Conservation (phyloP, 345 rosid genomes). For the Populus tremula region DNA sequence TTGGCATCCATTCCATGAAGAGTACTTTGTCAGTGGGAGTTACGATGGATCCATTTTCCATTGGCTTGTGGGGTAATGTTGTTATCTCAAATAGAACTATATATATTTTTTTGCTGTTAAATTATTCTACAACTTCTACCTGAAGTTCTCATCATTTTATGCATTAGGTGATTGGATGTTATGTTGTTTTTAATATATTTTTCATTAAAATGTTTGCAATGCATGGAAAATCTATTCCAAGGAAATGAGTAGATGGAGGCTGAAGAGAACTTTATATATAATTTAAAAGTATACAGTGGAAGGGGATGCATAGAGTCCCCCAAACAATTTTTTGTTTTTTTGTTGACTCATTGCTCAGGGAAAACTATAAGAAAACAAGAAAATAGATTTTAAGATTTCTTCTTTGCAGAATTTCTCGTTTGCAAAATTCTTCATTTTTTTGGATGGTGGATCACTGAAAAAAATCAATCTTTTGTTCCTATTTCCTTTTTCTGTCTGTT, state of each 20-base stretch:
- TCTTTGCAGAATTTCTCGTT: not conserved
- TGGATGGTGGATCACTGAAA: not conserved
- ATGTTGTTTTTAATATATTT: not conserved
- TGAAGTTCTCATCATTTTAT: not conserved
- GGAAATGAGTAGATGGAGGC: not conserved
- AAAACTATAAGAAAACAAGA: not conserved
- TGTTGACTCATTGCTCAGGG: not conserved
- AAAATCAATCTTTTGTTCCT: not conserved
- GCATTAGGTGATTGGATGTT: not conserved
- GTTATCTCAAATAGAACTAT: not conserved
- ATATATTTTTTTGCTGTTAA: not conserved
- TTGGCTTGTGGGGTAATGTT: slow-evolving; percentile 86
- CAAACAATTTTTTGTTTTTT: not conserved
- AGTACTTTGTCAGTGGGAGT: slow-evolving; percentile 97
- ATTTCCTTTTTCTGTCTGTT: not conserved
- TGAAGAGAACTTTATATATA: not conserved
- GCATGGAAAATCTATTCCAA: not conserved
- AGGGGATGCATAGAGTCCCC: not conserved
- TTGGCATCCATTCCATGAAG: slow-evolving; percentile 99
- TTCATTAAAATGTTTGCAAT: not conserved
- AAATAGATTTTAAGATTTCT: not conserved
- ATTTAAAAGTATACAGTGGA: not conserved
- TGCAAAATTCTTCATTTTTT: not conserved
- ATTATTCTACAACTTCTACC: not conserved
- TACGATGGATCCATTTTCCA: slow-evolving; percentile 89